phyloP scores from a whole-genome alignment of 2,329 filamentous ascomycete species.

The Calycina marina region DNA sequence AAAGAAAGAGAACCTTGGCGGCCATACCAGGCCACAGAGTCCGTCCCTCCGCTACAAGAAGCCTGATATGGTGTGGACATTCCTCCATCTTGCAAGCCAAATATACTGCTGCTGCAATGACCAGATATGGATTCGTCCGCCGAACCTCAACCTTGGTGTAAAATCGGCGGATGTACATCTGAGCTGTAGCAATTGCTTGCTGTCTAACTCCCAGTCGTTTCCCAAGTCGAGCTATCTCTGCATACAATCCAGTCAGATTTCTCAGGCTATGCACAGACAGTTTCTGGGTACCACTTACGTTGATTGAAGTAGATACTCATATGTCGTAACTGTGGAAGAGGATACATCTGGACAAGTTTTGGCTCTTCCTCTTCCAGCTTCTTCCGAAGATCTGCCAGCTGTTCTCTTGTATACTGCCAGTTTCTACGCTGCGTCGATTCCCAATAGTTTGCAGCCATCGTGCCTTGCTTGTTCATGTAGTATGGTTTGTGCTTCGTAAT shows the following conservation, averaged over 20 bases:
- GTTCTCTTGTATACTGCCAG: conserved; percentile 81
- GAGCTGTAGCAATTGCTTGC: conserved; percentile 84
- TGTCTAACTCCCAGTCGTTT: conserved; percentile 77
- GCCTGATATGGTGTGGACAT: conserved; percentile 85
- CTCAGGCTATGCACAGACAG: background rate
- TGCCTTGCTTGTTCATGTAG: background rate
- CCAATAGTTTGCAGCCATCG: conserved; percentile 11
- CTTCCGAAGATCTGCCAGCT: conserved; percentile 61
- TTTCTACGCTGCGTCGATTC: conserved; percentile 70
- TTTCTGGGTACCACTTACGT: conserved; percentile 37
- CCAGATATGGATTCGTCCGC: conserved; percentile 81
- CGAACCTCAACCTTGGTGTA: conserved; percentile 85
- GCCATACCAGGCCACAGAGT: conserved; percentile 60
- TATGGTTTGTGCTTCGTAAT: background rate
- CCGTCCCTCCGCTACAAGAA: conserved; percentile 76
- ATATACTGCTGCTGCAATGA: conserved; percentile 87
- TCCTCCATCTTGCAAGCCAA: conserved; percentile 98
- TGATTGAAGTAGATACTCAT: conserved; percentile 87
- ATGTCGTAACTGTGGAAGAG: conserved; percentile 67
- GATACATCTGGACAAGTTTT: conserved; percentile 60
- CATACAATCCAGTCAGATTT: background rate
- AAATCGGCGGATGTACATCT: conserved; percentile 89
- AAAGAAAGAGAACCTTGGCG: conserved; percentile 2
- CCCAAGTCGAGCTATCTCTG: conserved; percentile 69
- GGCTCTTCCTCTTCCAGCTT: conserved; percentile 66